Evolutionary conservation across 2,329 filamentous ascomycete genomes (phyloP).

Genomic region (Penicillium brevicompactum): DNA sequence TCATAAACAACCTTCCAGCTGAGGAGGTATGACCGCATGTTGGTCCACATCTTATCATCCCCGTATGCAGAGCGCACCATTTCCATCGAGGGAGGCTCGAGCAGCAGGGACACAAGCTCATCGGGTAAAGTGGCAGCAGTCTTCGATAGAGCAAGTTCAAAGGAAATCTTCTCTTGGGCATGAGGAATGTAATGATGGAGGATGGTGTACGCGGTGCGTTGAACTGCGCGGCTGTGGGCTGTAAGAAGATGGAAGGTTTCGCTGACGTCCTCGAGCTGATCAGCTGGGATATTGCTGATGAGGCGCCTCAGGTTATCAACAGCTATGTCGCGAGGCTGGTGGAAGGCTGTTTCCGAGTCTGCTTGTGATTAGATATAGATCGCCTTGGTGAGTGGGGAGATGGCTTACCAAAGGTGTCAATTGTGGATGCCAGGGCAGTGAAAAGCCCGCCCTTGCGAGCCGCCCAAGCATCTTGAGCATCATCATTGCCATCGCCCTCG

Average conservation of each 20-base stretch:
- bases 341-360: slow-evolving; percentile 54
- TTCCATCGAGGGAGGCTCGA: slow-evolving; percentile 75
- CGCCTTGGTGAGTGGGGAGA: neutral
- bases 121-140: slow-evolving; percentile 71
- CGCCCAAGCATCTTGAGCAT: slow-evolving; percentile 74
- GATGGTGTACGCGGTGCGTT: slow-evolving; percentile 77
- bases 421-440: slow-evolving; percentile 50
- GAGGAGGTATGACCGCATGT: slow-evolving; percentile 77
- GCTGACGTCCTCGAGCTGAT: slow-evolving; percentile 63
- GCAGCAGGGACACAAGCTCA: slow-evolving; percentile 79
- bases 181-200: slow-evolving; percentile 78
- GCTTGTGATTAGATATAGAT: slow-evolving; percentile 14
- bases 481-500: slow-evolving; percentile 74
- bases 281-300: slow-evolving; percentile 64
- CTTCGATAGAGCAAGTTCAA: slow-evolving; percentile 65
- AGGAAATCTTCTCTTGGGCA: slow-evolving; percentile 76
- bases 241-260: slow-evolving; percentile 77
- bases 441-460: slow-evolving; percentile 63
- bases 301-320: slow-evolving; percentile 73
- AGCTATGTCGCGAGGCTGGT: slow-evolving; percentile 73
- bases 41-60: slow-evolving; percentile 65
- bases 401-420: slow-evolving; percentile 43
- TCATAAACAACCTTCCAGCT: slow-evolving; percentile 92
- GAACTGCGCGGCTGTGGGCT: slow-evolving; percentile 72
- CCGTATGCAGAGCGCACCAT: slow-evolving; percentile 67